Percentiles rank a stretch among this genome's conserved stretches.
These are phyloP conservation scores for Brassica balearica DNA, from an alignment of 441 rosid species.

Conservation along the genomic window DNA sequence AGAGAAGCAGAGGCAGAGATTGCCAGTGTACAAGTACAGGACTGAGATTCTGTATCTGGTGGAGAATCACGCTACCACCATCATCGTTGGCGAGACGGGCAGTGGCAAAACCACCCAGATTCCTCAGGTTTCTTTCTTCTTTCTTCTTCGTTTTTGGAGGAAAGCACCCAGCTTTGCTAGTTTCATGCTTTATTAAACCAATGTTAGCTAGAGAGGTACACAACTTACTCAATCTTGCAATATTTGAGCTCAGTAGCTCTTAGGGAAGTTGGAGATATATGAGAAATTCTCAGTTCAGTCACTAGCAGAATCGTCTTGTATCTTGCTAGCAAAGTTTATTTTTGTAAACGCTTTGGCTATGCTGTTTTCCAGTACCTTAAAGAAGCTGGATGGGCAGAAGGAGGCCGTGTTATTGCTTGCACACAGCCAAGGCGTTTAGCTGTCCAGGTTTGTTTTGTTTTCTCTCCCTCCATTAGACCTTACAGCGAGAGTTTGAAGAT, in stretches of 20 bases:
- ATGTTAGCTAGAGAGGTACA: conserved; percentile 17
- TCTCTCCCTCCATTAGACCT: neutral
- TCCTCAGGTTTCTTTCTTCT: conserved; percentile 69
- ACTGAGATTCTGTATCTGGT: conserved; percentile 83
- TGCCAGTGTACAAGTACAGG: conserved; percentile 87
- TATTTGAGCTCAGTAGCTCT: conserved; percentile 19
- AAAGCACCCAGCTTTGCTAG: neutral
- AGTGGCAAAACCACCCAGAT: conserved; percentile 99
- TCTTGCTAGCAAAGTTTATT: conserved; percentile 3
- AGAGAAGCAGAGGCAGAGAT: conserved; percentile 88
- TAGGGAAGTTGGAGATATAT: neutral
- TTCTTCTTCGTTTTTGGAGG: neutral
- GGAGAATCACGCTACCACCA: conserved; percentile 87
- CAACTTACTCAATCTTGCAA: neutral
- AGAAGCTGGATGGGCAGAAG: conserved; percentile 99
- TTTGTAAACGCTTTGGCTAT: conserved; percentile 6
- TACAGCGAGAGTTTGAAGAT: neutral
- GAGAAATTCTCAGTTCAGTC: neutral
- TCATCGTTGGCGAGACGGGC: conserved; percentile 96
- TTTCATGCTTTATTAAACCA: neutral
- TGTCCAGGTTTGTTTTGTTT: conserved; percentile 69
- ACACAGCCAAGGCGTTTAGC: conserved; percentile 98
- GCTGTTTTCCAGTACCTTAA: conserved; percentile 68
- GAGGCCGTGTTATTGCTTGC: conserved; percentile 93
- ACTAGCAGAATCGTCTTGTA: conserved; percentile 18